Percentiles rank a stretch among this genome's conserved stretches.
Evolutionary conservation across 495 filamentous ascomycete species (phyloP).

Genomic region (Talaromyces wortmannii): DNA sequence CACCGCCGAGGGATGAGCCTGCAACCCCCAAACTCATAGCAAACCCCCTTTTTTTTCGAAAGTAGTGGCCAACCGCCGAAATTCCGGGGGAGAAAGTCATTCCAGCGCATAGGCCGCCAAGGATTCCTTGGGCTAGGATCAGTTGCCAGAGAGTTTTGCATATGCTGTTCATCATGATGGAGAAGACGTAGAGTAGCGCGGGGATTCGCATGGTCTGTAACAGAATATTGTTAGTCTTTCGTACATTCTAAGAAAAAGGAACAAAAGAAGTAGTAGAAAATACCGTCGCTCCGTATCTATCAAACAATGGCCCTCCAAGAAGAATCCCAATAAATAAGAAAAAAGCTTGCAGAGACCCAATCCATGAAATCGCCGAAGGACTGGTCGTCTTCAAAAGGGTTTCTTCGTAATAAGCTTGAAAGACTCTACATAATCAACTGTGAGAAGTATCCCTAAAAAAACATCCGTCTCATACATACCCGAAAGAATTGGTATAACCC

Average conservation of each 20-base stretch:
- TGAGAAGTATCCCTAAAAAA: background rate
- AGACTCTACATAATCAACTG: constrained; percentile 24
- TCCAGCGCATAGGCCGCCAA: constrained; percentile 41
- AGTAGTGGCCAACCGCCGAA: background rate
- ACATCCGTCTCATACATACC: constrained; percentile 12
- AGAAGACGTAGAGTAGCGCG: constrained; percentile 22
- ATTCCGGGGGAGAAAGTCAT: constrained; percentile 29
- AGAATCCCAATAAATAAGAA: constrained; percentile 25
- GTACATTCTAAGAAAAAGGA: background rate
- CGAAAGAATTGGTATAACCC: constrained; percentile 58
- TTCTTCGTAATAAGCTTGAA: constrained; percentile 52
- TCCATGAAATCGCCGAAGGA: constrained; percentile 51
- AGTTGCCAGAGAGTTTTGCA: constrained; percentile 56
- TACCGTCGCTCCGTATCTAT: constrained; percentile 28
- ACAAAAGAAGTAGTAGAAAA: too few species aligned
- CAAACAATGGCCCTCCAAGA: constrained; percentile 24
- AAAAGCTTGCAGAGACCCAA: constrained; percentile 44
- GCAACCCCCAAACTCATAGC: constrained; percentile 30
- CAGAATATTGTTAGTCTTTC: background rate
- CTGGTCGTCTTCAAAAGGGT: constrained; percentile 35
- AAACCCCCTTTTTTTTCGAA: constrained; percentile 1
- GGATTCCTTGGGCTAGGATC: constrained; percentile 52
- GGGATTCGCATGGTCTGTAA: constrained; percentile 23
- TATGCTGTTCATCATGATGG: constrained; percentile 51
- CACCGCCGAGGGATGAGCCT: constrained; percentile 41